Percentiles rank a stretch among this genome's conserved stretches.
Evolutionary conservation across 768 basidiomycete species (phyloP).

Genomic region (Amanita molliuscula): DNA sequence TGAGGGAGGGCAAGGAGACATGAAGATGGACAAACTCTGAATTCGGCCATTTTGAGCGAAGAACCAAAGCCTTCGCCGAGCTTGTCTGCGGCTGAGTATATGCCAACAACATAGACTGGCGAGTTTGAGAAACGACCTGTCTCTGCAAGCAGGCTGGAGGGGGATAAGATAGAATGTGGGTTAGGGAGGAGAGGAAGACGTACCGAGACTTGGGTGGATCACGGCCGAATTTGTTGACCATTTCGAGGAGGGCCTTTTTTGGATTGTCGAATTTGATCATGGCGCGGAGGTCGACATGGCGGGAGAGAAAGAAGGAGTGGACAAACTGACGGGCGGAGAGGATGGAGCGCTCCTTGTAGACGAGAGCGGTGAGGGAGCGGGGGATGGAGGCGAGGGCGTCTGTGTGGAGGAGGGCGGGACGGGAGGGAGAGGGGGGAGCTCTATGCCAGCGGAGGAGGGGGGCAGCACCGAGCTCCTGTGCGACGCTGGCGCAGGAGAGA

Average conservation of each 20-base stretch:
- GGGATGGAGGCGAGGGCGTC: conserved; percentile 87
- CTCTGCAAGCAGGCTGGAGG: conserved; percentile 71
- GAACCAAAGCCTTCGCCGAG: conserved; percentile 93
- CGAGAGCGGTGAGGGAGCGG: conserved; percentile 75
- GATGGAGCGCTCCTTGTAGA: conserved; percentile 84
- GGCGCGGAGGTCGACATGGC: conserved; percentile 69
- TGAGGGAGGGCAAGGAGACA: conserved; percentile 1
- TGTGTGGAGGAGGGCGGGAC: conserved; percentile 53
- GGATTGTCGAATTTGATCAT: conserved; percentile 82
- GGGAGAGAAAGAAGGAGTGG: conserved; percentile 80
- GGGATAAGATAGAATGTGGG: not conserved
- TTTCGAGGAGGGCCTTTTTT: conserved; percentile 64
- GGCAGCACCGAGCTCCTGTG: conserved; percentile 73
- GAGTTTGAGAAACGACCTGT: conserved; percentile 87
- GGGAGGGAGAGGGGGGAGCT: conserved; percentile 39
- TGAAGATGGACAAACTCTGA: conserved; percentile 44
- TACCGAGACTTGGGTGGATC: conserved; percentile 65
- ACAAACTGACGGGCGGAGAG: conserved; percentile 80
- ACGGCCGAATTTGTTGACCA: conserved; percentile 57
- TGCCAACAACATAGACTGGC: conserved; percentile 93
- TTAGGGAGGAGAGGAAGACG: not conserved
- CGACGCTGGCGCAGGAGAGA: conserved; percentile 71
- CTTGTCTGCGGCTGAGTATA: conserved; percentile 75
- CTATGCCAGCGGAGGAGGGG: conserved; percentile 78
- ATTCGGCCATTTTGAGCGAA: conserved; percentile 92